Evolutionary conservation across 805 yeast species (phyloP).

Genomic region (Ascoidea rubescens): DNA sequence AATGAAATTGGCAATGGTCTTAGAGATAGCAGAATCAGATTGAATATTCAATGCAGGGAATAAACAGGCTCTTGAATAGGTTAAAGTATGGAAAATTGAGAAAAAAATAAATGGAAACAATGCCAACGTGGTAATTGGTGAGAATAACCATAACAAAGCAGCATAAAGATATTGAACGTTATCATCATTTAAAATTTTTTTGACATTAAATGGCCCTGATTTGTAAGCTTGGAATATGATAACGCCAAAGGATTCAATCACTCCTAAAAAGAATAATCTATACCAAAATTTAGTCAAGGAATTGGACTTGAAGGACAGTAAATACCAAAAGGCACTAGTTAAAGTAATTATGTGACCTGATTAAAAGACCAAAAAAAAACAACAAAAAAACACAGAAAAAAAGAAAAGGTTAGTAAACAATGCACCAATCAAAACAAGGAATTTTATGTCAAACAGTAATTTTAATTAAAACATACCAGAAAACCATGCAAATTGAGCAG

Average conservation of each 20-base stretch:
- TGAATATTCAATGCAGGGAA: constrained; percentile 40
- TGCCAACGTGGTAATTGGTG: constrained; percentile 49
- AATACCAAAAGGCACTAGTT: constrained; percentile 24
- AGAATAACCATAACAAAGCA: constrained; percentile 37
- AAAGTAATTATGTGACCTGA: constrained; percentile 38
- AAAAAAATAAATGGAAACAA: constrained; percentile 63
- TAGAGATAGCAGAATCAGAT: constrained; percentile 13
- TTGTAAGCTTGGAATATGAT: constrained; percentile 46
- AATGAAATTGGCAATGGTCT: constrained; percentile 28
- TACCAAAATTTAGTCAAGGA: constrained; percentile 33
- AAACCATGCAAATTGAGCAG: constrained; percentile 71
- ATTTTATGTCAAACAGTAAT: no score
- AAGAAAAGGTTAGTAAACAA: no score
- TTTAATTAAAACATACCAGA: constrained; percentile 4
- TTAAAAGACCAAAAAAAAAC: no score
- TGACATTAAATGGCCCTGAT: constrained; percentile 14
- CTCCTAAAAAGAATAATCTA: constrained; percentile 45
- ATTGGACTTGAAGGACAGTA: constrained; percentile 20
- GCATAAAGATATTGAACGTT: constrained; percentile 58
- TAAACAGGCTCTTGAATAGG: constrained; percentile 49
- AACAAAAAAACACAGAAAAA: no score
- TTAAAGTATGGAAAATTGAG: constrained; percentile 70
- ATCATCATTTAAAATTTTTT: constrained; percentile 38
- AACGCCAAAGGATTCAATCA: constrained; percentile 61
- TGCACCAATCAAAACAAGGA: no score